Base-by-base conservation (phyloP, 1,284 basidiomycete species). In the Grifola frondosa region DNA sequence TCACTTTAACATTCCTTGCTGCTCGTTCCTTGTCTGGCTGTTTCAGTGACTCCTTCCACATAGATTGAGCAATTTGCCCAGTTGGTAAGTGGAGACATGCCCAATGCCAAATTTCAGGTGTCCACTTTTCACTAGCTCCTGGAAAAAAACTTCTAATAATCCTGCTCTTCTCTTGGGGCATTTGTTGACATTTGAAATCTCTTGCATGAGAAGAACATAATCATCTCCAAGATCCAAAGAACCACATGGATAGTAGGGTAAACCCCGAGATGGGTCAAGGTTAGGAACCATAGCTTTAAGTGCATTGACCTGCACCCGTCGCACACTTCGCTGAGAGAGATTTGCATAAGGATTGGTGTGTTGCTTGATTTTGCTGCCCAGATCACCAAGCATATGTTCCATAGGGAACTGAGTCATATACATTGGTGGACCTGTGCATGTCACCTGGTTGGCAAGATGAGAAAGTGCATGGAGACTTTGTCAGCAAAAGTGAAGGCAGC, bases 361-460 rank as follows among this genome's bases (percentile, higher is more conserved):
- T 25, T 58, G 57, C 1, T 45, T 39, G 6, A 63, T 50, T 34
- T 62, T 54, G 0, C 40, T 35, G 1, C 47, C 51, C 13, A 65
- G 44, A 26, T 57, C 48, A 2, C 61, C 61, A 11, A 64, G 62
- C 1, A 36, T 43, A 2, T 49, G 47, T 42, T 64, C 61, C 33
- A 62, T 48, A 0, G 55, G 46, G 46, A 53, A 61, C 35, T 63
- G 60, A 0, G 50, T 41, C 7, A 38, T 46, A n/a, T 34, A 25
- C 0, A 19, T 13, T n/a, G 46, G 44, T 0, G 59, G 58, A 0
- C 63, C 59, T 2, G 52, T 21, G 6, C 53, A 51, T 13, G 33
- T 2, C 0, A 38, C 42, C 22, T 62, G 55, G 6, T 22, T 30
- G 4, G 30, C 28, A 2, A 53, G 10, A 34, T 63, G 62, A 3